Percentiles rank a stretch among this genome's conserved stretches.
phyloP scores from a whole-genome alignment of 78 protist genomes.

The Diacronema lutheri region DNA sequence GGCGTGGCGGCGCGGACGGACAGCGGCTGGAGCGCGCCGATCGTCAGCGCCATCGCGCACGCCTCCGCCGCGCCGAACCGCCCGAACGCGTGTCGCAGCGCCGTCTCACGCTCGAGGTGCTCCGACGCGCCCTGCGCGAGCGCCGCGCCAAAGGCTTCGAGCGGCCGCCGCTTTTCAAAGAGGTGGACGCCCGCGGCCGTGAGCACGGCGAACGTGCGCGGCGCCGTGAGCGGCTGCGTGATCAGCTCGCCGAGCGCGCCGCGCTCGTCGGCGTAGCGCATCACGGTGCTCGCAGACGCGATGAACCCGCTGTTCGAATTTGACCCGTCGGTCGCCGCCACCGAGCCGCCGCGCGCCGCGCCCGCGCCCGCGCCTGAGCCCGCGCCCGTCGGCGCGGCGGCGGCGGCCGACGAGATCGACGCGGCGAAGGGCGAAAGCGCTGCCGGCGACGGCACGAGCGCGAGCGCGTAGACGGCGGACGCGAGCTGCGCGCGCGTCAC shows the following conservation, averaged over 20 bases:
- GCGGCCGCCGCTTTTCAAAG: not conserved
- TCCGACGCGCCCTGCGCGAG: not conserved
- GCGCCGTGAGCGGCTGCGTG: not conserved
- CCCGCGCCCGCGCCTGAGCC: not conserved
- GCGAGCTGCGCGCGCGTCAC: no score
- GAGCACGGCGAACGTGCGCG: not conserved
- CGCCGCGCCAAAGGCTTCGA: not conserved
- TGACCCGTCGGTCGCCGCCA: no score
- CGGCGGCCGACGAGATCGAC: no score
- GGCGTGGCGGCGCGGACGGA: not conserved
- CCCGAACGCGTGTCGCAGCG: not conserved
- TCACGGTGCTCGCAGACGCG: not conserved
- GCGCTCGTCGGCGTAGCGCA: not conserved
- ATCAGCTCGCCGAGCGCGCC: not conserved
- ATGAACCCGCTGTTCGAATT: no score
- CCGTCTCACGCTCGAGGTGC: not conserved
- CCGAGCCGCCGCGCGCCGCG: no score
- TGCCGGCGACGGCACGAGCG: no score
- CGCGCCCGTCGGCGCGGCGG: no score
- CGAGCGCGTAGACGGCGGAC: no score
- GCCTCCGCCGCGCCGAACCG: not conserved
- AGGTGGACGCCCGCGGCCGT: not conserved
- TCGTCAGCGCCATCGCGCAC: no score
- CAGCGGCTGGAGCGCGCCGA: not conserved
- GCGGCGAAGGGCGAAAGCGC: no score